Conservation (phyloP, 106 monocot genomes). For the Allium sativum region DNA sequence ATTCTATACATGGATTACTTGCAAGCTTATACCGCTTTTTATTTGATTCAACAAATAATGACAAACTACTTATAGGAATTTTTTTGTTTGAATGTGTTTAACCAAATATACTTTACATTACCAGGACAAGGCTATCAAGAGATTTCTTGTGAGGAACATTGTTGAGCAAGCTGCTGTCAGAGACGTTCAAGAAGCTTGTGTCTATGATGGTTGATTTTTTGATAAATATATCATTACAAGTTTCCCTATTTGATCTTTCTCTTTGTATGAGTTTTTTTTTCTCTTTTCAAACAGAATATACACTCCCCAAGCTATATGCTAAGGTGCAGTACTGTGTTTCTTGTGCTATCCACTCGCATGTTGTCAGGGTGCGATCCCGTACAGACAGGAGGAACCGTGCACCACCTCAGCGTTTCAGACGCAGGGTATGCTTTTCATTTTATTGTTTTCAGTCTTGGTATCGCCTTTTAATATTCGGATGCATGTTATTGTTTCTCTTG, state of each 20-base stretch:
- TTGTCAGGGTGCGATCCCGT: conserved; percentile 44
- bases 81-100: neutral
- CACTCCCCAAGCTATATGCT: conserved; percentile 51
- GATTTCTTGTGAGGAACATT: conserved; percentile 37
- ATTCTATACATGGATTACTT: neutral
- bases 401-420: conserved; percentile 45
- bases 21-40: no score
- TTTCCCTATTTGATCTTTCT: neutral
- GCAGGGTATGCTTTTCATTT: conserved; percentile 22
- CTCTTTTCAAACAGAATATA: conserved; percentile 14
- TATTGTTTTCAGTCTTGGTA: no score
- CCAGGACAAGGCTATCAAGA: conserved; percentile 34
- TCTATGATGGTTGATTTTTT: conserved; percentile 20
- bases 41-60: no score
- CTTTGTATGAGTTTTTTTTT: neutral
- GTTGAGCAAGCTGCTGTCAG: conserved; percentile 37
- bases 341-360: conserved; percentile 57
- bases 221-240: neutral
- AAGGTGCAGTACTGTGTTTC: conserved; percentile 54
- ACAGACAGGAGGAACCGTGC: conserved; percentile 36
- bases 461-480: no score
- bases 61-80: neutral
- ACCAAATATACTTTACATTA: neutral
- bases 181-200: conserved; percentile 36
- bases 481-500: neutral